These are phyloP conservation scores for Globisporangium spinosum DNA, from an alignment of 352 stramenopile genomes.

Conservation along the genomic window DNA sequence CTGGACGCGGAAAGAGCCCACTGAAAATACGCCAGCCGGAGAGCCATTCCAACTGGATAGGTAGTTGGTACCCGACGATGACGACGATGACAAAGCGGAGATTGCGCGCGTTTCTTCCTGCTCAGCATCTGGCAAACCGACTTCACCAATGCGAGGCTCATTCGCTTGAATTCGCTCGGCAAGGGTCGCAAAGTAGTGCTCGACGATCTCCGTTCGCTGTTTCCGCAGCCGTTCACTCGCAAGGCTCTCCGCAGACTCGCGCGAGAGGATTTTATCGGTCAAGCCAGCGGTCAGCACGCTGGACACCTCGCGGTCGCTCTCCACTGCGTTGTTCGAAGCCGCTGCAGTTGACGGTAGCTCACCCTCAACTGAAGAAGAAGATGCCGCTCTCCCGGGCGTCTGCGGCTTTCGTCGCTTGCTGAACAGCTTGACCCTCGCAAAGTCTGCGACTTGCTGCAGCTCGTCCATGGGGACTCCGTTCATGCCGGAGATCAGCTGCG, in stretches of 20 bases:
- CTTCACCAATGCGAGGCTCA: background rate
- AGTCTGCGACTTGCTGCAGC: constrained; percentile 52
- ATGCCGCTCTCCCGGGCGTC: background rate
- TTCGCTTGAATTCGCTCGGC: background rate
- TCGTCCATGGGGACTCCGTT: constrained; percentile 57
- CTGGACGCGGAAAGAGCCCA: constrained; percentile 58
- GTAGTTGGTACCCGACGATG: background rate
- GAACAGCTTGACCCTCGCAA: constrained; percentile 57
- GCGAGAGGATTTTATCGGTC: constrained; percentile 36
- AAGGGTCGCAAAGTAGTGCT: constrained; percentile 38
- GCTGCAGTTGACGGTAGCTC: background rate
- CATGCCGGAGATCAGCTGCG: constrained; percentile 29
- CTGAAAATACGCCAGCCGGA: constrained; percentile 37
- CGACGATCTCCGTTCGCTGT: constrained; percentile 38
- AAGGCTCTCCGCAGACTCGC: constrained; percentile 33
- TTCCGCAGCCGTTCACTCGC: constrained; percentile 31
- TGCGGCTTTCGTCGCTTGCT: constrained; percentile 18
- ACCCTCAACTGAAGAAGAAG: background rate
- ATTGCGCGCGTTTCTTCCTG: background rate
- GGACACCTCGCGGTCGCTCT: constrained; percentile 23
- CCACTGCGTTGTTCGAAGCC: background rate
- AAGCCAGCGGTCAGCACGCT: constrained; percentile 33
- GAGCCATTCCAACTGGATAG: constrained; percentile 23
- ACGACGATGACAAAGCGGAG: background rate
- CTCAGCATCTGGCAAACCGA: background rate